These are phyloP conservation scores for Peniophora sp. DNA, from an alignment of 1,284 basidiomycete species.

Conservation along the genomic window DNA sequence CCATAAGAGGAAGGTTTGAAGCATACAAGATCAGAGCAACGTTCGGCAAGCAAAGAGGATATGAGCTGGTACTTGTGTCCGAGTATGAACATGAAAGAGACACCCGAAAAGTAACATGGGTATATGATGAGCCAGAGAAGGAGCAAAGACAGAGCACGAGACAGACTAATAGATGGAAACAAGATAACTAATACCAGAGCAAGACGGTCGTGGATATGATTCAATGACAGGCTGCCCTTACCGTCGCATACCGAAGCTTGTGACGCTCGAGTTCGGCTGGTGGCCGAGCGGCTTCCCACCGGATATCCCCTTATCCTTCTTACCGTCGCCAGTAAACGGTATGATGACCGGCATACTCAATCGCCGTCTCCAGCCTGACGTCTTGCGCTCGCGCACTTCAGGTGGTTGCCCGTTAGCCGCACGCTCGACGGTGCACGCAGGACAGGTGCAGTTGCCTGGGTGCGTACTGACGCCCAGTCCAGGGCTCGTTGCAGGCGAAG, in stretches of 20 bases:
- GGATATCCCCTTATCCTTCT: conserved; percentile 20
- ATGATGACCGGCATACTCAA: conserved; percentile 65
- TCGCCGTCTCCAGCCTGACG: conserved; percentile 60
- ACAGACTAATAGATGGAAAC: neutral
- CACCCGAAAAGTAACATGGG: neutral
- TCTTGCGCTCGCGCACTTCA: conserved; percentile 46
- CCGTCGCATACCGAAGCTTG: conserved; percentile 9
- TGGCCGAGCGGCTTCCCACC: conserved; percentile 9
- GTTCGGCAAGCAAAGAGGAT: too few species aligned
- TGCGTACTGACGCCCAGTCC: conserved; percentile 16
- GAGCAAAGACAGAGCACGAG: neutral
- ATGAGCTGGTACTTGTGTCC: too few species aligned
- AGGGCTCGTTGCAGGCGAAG: conserved; percentile 11
- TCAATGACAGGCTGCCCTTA: neutral
- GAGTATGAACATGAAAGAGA: neutral
- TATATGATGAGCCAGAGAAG: neutral
- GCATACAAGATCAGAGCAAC: too few species aligned
- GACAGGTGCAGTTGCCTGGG: conserved; percentile 9
- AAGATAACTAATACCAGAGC: neutral
- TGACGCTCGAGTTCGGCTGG: conserved; percentile 9
- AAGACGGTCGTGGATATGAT: neutral
- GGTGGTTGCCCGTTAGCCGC: conserved; percentile 28
- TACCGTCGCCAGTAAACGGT: conserved; percentile 37
- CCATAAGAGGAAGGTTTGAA: too few species aligned
- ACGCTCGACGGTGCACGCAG: conserved; percentile 13